Base-by-base conservation (phyloP, 2,329 filamentous ascomycete species). In the Xylaria sp. region DNA sequence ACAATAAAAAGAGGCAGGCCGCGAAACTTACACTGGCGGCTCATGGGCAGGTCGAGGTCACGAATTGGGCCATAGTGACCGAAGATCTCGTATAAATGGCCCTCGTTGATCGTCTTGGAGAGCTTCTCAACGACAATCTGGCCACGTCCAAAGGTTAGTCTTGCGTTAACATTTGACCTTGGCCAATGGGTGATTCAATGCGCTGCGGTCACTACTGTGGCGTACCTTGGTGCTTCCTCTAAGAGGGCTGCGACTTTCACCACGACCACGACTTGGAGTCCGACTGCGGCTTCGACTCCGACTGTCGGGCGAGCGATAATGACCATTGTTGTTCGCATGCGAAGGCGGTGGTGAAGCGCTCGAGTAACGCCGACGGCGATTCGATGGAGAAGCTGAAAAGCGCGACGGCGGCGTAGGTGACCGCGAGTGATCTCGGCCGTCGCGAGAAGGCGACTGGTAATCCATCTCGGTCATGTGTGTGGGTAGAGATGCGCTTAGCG, bases 111-210 rank as follows among this genome's bases (percentile, higher is more conserved):
- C 77, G 97, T 98, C 80, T 97, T 97, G 3, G 95, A 97, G 77
- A 99, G 86, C 71, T 97, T 94, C 81, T 99, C 96, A 56, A 99
- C 92, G 20, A 99, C 94, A 78, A 99, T 94, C 93, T 98, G 75
- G 12, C 33, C 3, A 51, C 33, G 48, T 72, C 56, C 66, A 62
- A 49, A 64, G 15, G 28, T 23, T 36, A 33, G 55, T 49, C 36
- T 64, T 10, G 46, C n/a, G 2, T 39, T 7, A 31, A 28, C 23
- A 31, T 5, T 39, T 7, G 36, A 28, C 31, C 23, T 5, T 3
- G 28, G 6, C 6, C 12, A 43, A 31, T 23, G 33, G 15, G 7
- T 8, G 5, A 46, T 46, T 46, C 1, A n/a, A n/a, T 57, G 39
- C 5, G 49, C 54, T 6, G 20, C 15, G 41, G 41, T n/a, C 36